Conservation (phyloP, 257 asterid genomes). For the Catharanthus roseus region DNA sequence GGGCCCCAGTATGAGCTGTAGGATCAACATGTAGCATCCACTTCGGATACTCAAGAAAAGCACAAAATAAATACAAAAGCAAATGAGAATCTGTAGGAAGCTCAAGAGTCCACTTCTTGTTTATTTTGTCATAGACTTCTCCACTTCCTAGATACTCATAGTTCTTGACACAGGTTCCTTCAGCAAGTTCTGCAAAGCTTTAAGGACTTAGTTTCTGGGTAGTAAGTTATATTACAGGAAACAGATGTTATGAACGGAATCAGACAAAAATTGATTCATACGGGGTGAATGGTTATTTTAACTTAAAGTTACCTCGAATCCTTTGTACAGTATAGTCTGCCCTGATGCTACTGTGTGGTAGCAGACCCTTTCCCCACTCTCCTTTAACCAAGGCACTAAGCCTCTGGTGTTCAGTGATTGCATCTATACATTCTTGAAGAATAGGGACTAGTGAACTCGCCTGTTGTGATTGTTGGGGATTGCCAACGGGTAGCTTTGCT, state of each 20-base stretch:
- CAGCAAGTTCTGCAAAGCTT: conserved; percentile 67
- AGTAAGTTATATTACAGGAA: not conserved
- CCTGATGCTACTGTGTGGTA: conserved; percentile 67
- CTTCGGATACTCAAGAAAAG: conserved; percentile 85
- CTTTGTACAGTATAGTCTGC: conserved; percentile 80
- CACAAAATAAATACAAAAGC: conserved; percentile 87
- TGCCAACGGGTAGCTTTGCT: conserved; percentile 50
- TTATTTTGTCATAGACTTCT: conserved; percentile 58
- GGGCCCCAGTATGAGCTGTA: conserved; percentile 62
- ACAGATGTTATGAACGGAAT: not conserved
- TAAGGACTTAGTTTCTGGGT: not conserved
- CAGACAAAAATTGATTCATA: conserved; percentile 6
- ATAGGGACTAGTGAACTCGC: conserved; percentile 44
- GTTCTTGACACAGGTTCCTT: conserved; percentile 91
- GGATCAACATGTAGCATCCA: conserved; percentile 99
- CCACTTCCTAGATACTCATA: conserved; percentile 82
- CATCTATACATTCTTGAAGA: conserved; percentile 78
- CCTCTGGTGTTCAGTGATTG: conserved; percentile 88
- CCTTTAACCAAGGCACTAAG: conserved; percentile 86
- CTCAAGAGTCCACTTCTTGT: conserved; percentile 72
- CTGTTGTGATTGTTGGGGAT: conserved; percentile 59
- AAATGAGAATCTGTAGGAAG: conserved; percentile 89
- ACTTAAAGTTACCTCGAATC: conserved; percentile 54
- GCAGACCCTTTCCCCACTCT: conserved; percentile 93
- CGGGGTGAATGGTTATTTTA: not conserved